These are phyloP conservation scores for Mycocentrospora acerina DNA, from an alignment of 2,329 filamentous ascomycete species.

Conservation along the genomic window DNA sequence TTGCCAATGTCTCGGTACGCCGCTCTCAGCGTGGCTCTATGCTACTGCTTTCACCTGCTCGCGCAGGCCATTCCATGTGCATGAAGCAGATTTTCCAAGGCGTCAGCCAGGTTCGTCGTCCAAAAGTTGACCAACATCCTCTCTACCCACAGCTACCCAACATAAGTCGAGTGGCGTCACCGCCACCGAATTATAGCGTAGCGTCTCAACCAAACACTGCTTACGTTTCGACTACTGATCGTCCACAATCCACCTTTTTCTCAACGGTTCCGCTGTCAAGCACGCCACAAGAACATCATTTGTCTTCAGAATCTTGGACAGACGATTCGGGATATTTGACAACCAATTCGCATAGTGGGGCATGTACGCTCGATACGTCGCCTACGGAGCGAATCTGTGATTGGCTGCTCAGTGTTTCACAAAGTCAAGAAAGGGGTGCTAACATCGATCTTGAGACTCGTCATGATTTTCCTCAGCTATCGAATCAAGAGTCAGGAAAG, in stretches of 20 bases:
- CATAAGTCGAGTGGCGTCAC: constrained; percentile 17
- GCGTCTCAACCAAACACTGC: neutral
- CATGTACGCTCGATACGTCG: constrained; percentile 1
- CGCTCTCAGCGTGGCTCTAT: constrained; percentile 18
- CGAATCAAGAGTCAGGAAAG: too few relatives aligned
- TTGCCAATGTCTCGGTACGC: constrained; percentile 27
- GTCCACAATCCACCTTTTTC: constrained; percentile 2
- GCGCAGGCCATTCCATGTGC: constrained; percentile 26
- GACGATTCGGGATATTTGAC: constrained; percentile 29
- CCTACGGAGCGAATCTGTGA: constrained; percentile 12
- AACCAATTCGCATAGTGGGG: constrained; percentile 1
- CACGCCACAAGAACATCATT: neutral
- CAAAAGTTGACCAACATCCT: neutral
- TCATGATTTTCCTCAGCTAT: too few relatives aligned
- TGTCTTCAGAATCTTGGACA: constrained; percentile 29
- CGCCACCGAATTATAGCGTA: neutral
- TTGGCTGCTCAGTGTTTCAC: constrained; percentile 17
- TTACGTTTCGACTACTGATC: neutral
- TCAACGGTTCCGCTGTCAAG: neutral
- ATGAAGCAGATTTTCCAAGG: constrained; percentile 34
- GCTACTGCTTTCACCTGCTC: constrained; percentile 31
- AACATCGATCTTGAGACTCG: too few relatives aligned
- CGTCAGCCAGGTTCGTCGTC: constrained; percentile 7
- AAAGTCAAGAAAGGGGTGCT: neutral
- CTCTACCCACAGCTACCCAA: constrained; percentile 30